phyloP scores from a whole-genome alignment of 108 stramenopile species.

The Schizochytrium sp. region DNA sequence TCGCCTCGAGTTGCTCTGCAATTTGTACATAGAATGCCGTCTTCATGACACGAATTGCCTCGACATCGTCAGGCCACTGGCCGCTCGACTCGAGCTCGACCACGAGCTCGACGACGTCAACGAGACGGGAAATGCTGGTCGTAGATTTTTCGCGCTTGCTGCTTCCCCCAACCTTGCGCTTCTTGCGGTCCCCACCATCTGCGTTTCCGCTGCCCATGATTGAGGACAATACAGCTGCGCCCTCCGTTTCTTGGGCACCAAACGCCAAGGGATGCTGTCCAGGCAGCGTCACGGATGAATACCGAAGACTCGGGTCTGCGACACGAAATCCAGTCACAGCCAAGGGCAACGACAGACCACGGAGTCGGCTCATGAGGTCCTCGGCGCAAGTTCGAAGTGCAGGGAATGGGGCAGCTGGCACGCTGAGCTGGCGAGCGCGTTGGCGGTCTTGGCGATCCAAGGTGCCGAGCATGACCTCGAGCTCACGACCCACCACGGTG shows the following conservation, averaged over 20 bases:
- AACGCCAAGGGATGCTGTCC: background rate
- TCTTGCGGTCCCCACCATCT: background rate
- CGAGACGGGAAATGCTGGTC: background rate
- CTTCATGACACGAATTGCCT: background rate
- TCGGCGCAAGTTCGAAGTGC: background rate
- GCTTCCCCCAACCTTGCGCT: background rate
- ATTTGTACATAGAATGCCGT: conserved; percentile 18
- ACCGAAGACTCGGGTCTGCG: background rate
- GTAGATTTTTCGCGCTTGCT: background rate
- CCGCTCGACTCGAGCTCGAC: conserved; percentile 1
- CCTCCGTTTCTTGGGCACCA: background rate
- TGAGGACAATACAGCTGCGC: background rate
- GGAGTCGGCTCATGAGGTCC: background rate
- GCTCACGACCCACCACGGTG: background rate
- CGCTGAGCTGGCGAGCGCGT: background rate
- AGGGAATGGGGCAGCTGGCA: background rate
- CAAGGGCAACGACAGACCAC: background rate
- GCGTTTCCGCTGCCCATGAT: background rate
- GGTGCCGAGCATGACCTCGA: background rate
- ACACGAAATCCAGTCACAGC: background rate
- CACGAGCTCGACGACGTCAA: background rate
- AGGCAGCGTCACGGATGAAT: background rate
- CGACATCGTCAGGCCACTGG: conserved; percentile 3
- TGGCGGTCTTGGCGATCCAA: background rate
- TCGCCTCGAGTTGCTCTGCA: background rate